These are phyloP conservation scores for Cryptococcus sp. DNA, from an alignment of 1,284 basidiomycete species.

Conservation along the genomic window DNA sequence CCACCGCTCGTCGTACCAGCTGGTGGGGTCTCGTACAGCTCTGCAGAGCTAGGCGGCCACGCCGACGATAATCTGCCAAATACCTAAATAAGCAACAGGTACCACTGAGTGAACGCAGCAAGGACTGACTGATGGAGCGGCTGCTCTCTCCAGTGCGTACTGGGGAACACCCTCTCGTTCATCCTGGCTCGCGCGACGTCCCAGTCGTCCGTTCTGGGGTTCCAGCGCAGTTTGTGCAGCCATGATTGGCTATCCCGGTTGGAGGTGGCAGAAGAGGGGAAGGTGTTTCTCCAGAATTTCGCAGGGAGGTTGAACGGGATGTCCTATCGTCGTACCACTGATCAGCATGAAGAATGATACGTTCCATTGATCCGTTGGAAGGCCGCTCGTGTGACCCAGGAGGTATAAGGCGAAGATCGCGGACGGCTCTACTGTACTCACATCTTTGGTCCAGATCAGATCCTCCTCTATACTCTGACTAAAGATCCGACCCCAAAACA, in stretches of 20 bases:
- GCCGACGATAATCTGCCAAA: no score
- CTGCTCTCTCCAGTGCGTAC: slow-evolving; percentile 9
- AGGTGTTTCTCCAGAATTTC: slow-evolving; percentile 13
- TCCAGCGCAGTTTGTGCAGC: slow-evolving; percentile 17
- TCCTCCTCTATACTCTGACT: slow-evolving; percentile 17
- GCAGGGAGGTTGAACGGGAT: slow-evolving; percentile 15
- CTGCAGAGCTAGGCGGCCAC: no score
- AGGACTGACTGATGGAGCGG: slow-evolving; percentile 11
- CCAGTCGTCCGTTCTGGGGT: slow-evolving; percentile 17
- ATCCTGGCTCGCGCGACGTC: slow-evolving; percentile 7
- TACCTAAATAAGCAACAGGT: no score
- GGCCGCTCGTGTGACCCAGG: no score
- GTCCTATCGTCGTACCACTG: slow-evolving; percentile 3
- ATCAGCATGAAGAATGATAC: no score
- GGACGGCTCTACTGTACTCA: slow-evolving; percentile 12
- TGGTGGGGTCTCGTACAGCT: no score
- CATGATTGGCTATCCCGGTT: background rate
- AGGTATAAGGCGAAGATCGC: background rate
- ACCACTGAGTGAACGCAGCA: no score
- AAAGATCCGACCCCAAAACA: slow-evolving; percentile 34
- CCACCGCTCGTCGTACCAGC: no score
- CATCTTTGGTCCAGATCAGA: slow-evolving; percentile 19
- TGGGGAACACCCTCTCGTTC: background rate
- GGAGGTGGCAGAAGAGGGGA: background rate
- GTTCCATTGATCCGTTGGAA: background rate